phyloP scores from a whole-genome alignment of 2,329 filamentous ascomycete genomes.

The Eurotiales sp. region DNA sequence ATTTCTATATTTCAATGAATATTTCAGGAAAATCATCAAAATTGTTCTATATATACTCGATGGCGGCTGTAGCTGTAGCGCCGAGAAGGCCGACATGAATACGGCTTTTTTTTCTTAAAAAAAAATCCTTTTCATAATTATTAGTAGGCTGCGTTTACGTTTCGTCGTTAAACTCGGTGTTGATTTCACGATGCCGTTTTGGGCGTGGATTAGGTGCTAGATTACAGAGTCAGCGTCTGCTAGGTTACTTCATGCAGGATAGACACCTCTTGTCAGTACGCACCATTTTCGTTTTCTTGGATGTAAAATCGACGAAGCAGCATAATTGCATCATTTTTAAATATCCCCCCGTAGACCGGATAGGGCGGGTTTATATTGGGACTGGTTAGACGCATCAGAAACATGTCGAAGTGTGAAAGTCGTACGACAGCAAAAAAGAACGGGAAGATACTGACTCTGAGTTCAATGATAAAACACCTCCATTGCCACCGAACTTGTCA shows the following conservation, averaged over 20 bases:
- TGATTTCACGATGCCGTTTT: conserved; percentile 62
- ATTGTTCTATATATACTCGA: neutral
- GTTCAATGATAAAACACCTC: conserved; percentile 87
- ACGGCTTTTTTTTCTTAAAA: no score
- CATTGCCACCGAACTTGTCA: conserved; percentile 94
- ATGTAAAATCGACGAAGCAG: conserved; percentile 92
- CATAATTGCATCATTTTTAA: conserved; percentile 88
- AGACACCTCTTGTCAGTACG: no score
- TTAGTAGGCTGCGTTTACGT: no score
- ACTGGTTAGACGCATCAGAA: conserved; percentile 35
- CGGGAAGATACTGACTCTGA: conserved; percentile 59
- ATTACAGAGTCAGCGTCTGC: neutral
- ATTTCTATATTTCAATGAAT: conserved; percentile 12
- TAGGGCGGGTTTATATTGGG: conserved; percentile 74
- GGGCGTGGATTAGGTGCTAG: conserved; percentile 60
- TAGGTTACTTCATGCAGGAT: no score
- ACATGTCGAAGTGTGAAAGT: no score
- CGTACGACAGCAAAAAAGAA: no score
- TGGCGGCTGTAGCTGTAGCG: neutral
- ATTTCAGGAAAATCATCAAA: neutral
- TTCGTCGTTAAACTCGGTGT: conserved; percentile 26
- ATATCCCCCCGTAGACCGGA: conserved; percentile 80
- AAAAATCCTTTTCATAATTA: neutral
- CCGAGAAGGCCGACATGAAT: neutral
- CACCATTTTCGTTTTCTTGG: conserved; percentile 92